Evolutionary conservation across 2,329 filamentous ascomycete species (phyloP), one percentile per base, ranked within the genome.

Genomic region (Penicillium vulpinum): DNA sequence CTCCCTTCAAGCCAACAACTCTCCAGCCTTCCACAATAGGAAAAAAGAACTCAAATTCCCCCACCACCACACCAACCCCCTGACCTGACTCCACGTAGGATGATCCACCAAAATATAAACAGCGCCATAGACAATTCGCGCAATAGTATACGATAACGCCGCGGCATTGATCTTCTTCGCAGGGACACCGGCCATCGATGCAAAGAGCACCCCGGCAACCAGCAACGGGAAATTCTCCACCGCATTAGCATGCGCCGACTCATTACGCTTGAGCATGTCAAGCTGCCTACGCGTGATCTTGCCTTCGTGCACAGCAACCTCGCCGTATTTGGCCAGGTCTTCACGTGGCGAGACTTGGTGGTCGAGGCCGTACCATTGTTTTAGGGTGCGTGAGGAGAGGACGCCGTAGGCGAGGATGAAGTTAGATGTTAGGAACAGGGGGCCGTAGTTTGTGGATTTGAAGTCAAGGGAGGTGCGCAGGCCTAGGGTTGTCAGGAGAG

Each of bases 301-400:
- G 4, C 77, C 77, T 3, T 76, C 74, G 6, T 63, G 66, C 16
- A 81, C 74, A 9, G 78, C 77, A 6, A 64, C 67, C 3, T 75
- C 73, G 51, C 79, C 79, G 64, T 78, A 81, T 61, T 78, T 78
- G 49, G 55, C 61, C 3, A 82, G 67, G 61, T 82, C 80, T 56
- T 80, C 70, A 22, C 80, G 73, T 0, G 80, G 80, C 38, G 73
- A 76, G 22, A 67, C 72, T 44, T 82, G 77, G 67, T 82, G 78
- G 67, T 82, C 80, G 58, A 81, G 65, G 26, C 75, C 73, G 65
- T 75, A 75, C 54, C 62, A 65, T 56, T 75, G 65, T 57, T 81
- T 81, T 18, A 75, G 67, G 7, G 70, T 69, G n/a, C 78, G 77
- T 1, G 78, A 73, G 35, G 78, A 75, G 28, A 80, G 69, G 10